phyloP scores from a whole-genome alignment of 768 basidiomycete genomes.

The Suillus alpinus region DNA sequence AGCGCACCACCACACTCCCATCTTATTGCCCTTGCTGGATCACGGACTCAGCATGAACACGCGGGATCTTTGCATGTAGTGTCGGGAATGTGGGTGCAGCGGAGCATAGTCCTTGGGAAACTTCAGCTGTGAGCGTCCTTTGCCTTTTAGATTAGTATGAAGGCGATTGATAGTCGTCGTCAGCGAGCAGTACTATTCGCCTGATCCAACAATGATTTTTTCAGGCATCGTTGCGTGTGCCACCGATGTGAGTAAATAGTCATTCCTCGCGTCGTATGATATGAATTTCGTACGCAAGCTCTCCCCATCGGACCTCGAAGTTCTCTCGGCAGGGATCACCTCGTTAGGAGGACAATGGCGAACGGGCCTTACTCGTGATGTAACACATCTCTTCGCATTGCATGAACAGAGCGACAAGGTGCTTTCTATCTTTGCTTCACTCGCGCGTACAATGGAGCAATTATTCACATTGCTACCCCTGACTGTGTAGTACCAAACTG shows the following conservation, averaged over 20 bases:
- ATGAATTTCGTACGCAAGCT: slow-evolving; percentile 37
- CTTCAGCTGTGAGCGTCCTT: slow-evolving; percentile 48
- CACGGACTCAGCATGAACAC: slow-evolving; percentile 38
- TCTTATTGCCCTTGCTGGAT: slow-evolving; percentile 49
- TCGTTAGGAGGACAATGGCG: slow-evolving; percentile 84
- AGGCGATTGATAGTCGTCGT: slow-evolving; percentile 3
- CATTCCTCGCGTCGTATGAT: neutral
- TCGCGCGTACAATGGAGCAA: neutral
- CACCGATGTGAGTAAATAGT: slow-evolving; percentile 48
- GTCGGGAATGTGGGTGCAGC: slow-evolving; percentile 68
- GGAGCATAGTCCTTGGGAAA: slow-evolving; percentile 56
- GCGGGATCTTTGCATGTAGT: slow-evolving; percentile 21
- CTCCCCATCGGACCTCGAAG: slow-evolving; percentile 62
- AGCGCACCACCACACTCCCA: slow-evolving; percentile 50
- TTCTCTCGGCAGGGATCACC: slow-evolving; percentile 67
- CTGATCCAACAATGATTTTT: slow-evolving; percentile 76
- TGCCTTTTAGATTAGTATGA: neutral
- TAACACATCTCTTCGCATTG: slow-evolving; percentile 82
- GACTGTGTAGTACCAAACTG: slow-evolving; percentile 36
- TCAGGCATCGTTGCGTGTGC: slow-evolving; percentile 78
- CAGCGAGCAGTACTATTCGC: slow-evolving; percentile 64
- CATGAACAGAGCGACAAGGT: slow-evolving; percentile 48
- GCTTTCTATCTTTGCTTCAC: slow-evolving; percentile 14
- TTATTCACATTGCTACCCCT: neutral
- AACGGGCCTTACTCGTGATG: slow-evolving; percentile 71